Evolutionary conservation across 257 asterid genomes (phyloP), one percentile per base, ranked within the genome.

Genomic region (Solanum tarapatanum): DNA sequence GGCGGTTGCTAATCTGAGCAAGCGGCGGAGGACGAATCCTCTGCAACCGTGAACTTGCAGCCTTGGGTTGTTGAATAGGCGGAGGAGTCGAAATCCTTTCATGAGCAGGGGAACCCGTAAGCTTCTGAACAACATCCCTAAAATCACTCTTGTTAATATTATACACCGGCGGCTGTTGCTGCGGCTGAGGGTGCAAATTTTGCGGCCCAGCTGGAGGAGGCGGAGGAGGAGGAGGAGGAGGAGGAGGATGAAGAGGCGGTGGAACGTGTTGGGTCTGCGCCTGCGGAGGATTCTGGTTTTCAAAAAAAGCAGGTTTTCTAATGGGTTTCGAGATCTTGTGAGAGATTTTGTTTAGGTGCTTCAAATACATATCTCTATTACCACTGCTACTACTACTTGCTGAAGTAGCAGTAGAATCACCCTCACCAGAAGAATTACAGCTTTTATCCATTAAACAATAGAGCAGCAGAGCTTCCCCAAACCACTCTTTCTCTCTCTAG

Each of bases 21-120:
- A 96, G 92, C 19, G 99, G 99, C 24, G 99, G 98, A n/a, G 99
- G 99, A 0, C 99, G 98, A 88, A 94, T 96, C 92, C 95, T 92
- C 94, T 96, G 98, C 17, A 96, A 91, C 45, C 99, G 88, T 5
- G 99, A 96, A 88, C 96, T 94, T 5, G 93, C 89, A 0, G 95
- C 93, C 84, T 94, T 94, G 0, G 97, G 87, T 8, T 89, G 94
- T 13, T 92, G 74, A 2, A 87, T 91, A 12, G 97, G 95, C 6
- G 97, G 87, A 13, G 98, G 92, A 8, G 90, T 51, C 33, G 95
- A 48, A 10, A 87, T 62, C 16, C 97, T 91, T 89, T 94, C 98
- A 86, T 94, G 94, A 2, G 97, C 94, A 74, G 97, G 98, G 0
- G 98, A 93, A 28, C 99, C 98, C 6, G 99, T 96, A 76, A 96